phyloP scores from a whole-genome alignment of 2,329 filamentous ascomycete genomes.

The Clarireedia paspali region DNA sequence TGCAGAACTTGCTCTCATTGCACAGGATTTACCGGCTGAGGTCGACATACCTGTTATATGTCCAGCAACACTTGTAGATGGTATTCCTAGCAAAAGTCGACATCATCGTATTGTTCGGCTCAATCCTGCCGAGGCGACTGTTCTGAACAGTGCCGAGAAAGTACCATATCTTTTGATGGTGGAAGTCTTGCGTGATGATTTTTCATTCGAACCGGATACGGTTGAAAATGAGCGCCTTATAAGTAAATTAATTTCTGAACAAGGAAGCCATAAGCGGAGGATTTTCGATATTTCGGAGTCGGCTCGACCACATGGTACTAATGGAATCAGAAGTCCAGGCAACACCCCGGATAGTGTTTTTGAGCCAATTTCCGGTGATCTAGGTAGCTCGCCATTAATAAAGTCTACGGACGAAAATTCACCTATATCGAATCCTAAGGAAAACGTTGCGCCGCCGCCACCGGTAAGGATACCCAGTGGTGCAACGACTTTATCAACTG shows the following conservation, averaged over 20 bases:
- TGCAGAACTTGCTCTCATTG: constrained; percentile 73
- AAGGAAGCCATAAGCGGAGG: constrained; percentile 45
- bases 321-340: constrained; percentile 33
- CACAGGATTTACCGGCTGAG: constrained; percentile 73
- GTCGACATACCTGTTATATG: constrained; percentile 79
- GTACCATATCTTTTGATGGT: constrained; percentile 82
- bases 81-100: constrained; percentile 64
- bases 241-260: constrained; percentile 47
- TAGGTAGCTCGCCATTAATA: constrained; percentile 66
- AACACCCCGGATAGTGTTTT: constrained; percentile 61
- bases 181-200: constrained; percentile 73
- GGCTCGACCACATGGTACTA: constrained; percentile 36
- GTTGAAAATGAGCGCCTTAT: constrained; percentile 64
- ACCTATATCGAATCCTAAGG: constrained; percentile 18
- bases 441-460: constrained; percentile 26
- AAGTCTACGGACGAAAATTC: constrained; percentile 40
- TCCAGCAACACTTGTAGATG: constrained; percentile 64
- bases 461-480: constrained; percentile 53
- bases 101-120: constrained; percentile 79
- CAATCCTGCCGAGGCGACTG: constrained; percentile 77
- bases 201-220: constrained; percentile 71
- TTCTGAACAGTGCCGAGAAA: constrained; percentile 79
- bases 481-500: constrained; percentile 50
- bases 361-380: constrained; percentile 71
- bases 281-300: constrained; percentile 66